Base-by-base conservation (phyloP, 2,329 filamentous ascomycete species). In the Tricladium varicosporioides region DNA sequence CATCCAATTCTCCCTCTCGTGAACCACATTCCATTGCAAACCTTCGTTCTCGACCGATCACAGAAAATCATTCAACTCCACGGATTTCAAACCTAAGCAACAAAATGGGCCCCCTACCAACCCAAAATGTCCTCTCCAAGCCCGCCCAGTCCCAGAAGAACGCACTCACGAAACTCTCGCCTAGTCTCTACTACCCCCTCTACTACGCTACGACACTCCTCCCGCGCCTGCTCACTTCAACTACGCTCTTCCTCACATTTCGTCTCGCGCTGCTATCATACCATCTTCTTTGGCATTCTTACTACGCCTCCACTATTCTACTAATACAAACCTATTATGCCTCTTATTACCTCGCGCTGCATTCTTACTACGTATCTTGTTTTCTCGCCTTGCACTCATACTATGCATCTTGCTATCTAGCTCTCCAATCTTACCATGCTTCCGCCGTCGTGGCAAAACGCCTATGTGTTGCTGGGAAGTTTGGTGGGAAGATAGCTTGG, bases 211-310 rank as follows among this genome's bases (percentile, higher is more conserved):
- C 54, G 0, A 48, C 57, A 14, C 43, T 63, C 52, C 59, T 65
- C 7, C 47, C 47, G 10, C 48, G 48, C 14, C 51, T 62, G 31
- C 43, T 66, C 47, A 51, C 46, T 54, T 63, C 59, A 11, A 63
- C 62, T 5, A 63, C 66, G 0, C 33, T 65, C 52, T 63, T 65
- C 53, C 57, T 66, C 14, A 31, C 58, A 9, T 48, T 63, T 7
- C 51, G 60, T 15, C 45, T 57, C 19, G 64, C 63, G 45, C 44
- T 65, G 13, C 42, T 64, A 48, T 64, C 65, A 2, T 16, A 54
- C 3, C 2, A 65, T 2, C 31, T 67, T 16, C 53, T 66, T 2
- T 57, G 53, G 9, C 59, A 66, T n/a, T 22, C 48, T 14, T 42
- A 42, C 33, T 42, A 51, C 33, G 15, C 33, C 5, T 14, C 15